These are phyloP conservation scores for Talaromyces adpressus DNA, from an alignment of 495 filamentous ascomycete species.

Conservation along the genomic window DNA sequence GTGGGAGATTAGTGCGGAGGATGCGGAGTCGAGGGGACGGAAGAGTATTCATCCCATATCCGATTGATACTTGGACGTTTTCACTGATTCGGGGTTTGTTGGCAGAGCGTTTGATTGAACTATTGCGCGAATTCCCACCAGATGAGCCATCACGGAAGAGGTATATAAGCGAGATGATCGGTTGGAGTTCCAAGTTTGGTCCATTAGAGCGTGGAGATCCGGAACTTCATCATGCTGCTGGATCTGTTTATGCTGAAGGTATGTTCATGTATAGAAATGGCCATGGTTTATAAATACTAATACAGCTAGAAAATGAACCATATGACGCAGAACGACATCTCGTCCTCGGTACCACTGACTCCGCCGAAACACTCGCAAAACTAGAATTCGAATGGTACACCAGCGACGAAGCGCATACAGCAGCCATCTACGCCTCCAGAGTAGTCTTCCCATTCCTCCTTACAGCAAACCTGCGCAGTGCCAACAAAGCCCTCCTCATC, in stretches of 20 bases:
- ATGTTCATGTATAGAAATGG: constrained; percentile 6
- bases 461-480: constrained; percentile 80
- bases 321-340: constrained; percentile 94
- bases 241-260: constrained; percentile 80
- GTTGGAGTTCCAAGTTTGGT: constrained; percentile 79
- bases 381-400: constrained; percentile 94
- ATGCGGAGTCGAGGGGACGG: constrained; percentile 29
- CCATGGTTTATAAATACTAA: constrained; percentile 2
- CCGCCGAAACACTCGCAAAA: constrained; percentile 66
- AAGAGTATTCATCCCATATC: constrained; percentile 31
- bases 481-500: constrained; percentile 69
- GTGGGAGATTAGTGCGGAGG: constrained; percentile 59
- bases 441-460: constrained; percentile 90
- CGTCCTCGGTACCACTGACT: constrained; percentile 82
- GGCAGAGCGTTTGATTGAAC: constrained; percentile 47
- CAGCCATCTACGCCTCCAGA: constrained; percentile 80
- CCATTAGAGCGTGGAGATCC: constrained; percentile 90
- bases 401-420: constrained; percentile 79
- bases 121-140: constrained; percentile 72
- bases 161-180: constrained; percentile 81
- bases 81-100: neutral
- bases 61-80: neutral
- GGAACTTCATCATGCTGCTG: constrained; percentile 89
- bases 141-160: constrained; percentile 87
- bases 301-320: constrained; percentile 63